Evolutionary conservation across 163 green algal genomes (phyloP), one percentile per base, ranked within the genome.

Genomic region (Chlorella variabilis): DNA sequence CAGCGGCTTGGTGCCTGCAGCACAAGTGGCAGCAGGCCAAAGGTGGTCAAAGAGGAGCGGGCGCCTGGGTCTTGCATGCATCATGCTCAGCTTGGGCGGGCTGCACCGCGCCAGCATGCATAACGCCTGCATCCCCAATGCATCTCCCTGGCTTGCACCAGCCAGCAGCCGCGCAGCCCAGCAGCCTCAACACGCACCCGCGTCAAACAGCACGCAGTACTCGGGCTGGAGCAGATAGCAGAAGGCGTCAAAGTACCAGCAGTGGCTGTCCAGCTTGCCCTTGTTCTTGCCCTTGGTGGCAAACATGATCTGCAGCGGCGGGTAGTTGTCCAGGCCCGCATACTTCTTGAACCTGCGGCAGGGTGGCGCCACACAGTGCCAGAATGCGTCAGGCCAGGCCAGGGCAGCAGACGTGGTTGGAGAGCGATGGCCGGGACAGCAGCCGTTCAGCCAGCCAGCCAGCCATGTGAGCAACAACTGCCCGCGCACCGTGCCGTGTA

Each of bases 211-310:
- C 21, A 89, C 70, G 80, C 84, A 89, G 68, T 84, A 89, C 59
- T 89, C 84, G 2, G 84, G 84, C 69, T 86, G 84, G 18, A 89
- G 73, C 29, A 86, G 67, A 75, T 89, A 85, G 66, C 79, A 78
- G 58, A 89, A 86, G 42, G 71, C 84, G 54, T 89, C 84, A 41
- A 89, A 89, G 51, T 81, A 89, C 84, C 84, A 89, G 80, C 84
- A 89, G 74, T 89, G 84, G 38, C 65, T 82, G 68, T 89, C 84
- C 65, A 89, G 78, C 82, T 89, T 89, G 61, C 84, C 84, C 56
- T 85, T 85, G 80, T 89, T 89, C 51, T 81, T 80, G 58, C 45
- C 51, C 75, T 89, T 89, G 63, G 79, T 86, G 31, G 78, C 84
- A 73, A 86, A 89, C 49, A 89, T 77, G 33, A 85, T 71, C 65